Evolutionary conservation across 768 basidiomycete species (phyloP), one percentile per base, ranked within the genome.

Genomic region (Tricholoma matsutake): DNA sequence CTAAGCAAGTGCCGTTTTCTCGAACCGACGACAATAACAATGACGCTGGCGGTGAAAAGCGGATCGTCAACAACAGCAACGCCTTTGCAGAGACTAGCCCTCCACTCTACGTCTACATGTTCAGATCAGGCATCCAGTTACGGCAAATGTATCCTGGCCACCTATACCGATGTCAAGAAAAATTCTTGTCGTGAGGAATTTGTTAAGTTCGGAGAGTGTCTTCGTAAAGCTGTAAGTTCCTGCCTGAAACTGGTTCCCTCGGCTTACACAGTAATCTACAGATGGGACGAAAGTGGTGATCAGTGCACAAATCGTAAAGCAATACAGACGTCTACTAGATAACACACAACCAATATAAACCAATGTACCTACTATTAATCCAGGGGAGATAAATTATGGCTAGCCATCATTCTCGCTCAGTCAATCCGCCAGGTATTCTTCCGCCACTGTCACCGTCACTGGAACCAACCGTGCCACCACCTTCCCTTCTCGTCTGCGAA

Each of bases 121-220:
- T 77, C 88, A 8, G 63, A 79, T 6, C 83, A 94, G 69, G 94
- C 95, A 28, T 73, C 84, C 3, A 79, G 75, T 5, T 99, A 99
- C 71, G 96, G 94, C 22, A 89, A 89, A 78, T 99, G 96, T 74
- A 87, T 98, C 51, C 78, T 89, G 29, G 83, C 85, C 1, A 84
- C 84, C 4, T 96, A 97, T 73, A 85, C 85, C 29, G 96, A 98
- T 63, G 88, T 94, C 5, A 84, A 78, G 61, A 90, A 89, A 72
- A 91, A 92, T 66, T 83, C 86, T 66, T 99, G 96, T 76, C 84
- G 84, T 55, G 82, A 83, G 2, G 94, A 98, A 73, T 98, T 97
- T 63, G 79, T 79, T 11, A 84, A 84, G 64, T 99, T 98, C 73
- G 89, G 87, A 41, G 78, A 83, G 32, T 99, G 96, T 72, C 74